Percentiles rank a stretch among this genome's conserved stretches.
Conservation (phyloP, 257 asterid species). For the Coffea canephora region DNA sequence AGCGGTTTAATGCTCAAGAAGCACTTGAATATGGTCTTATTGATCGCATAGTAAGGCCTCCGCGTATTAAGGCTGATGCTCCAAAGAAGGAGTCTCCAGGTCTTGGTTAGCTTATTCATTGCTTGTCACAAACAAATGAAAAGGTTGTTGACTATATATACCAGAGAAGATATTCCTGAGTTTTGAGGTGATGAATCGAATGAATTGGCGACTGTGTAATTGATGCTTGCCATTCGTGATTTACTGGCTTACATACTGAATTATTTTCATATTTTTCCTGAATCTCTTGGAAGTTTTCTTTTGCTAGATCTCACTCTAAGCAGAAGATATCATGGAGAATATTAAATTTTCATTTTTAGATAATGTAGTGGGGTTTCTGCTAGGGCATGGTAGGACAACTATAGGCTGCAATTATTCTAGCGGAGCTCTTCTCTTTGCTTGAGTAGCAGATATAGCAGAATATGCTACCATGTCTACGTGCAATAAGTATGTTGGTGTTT, state of each 20-base stretch:
- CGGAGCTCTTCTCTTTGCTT: neutral
- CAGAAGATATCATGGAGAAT: neutral
- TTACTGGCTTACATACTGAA: neutral
- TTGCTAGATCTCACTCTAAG: neutral
- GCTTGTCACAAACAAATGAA: neutral
- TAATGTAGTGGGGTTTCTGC: neutral
- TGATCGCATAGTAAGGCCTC: conserved; percentile 72
- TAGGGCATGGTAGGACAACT: neutral
- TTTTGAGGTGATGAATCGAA: neutral
- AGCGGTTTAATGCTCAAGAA: conserved; percentile 68
- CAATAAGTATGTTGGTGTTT: neutral
- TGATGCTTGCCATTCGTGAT: neutral
- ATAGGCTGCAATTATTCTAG: neutral
- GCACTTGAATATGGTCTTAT: conserved; percentile 92
- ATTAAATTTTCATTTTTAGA: neutral
- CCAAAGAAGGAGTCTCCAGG: conserved; percentile 44
- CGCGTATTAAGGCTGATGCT: conserved; percentile 51
- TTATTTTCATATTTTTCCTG: neutral
- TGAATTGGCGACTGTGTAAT: neutral
- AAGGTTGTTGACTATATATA: neutral
- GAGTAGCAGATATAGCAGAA: neutral
- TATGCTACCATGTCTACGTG: neutral
- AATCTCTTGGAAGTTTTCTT: neutral
- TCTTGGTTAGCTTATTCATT: conserved; percentile 48
- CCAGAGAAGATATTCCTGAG: neutral